phyloP scores from a whole-genome alignment of 179 eudicot species.

The Gypsophila paniculata region DNA sequence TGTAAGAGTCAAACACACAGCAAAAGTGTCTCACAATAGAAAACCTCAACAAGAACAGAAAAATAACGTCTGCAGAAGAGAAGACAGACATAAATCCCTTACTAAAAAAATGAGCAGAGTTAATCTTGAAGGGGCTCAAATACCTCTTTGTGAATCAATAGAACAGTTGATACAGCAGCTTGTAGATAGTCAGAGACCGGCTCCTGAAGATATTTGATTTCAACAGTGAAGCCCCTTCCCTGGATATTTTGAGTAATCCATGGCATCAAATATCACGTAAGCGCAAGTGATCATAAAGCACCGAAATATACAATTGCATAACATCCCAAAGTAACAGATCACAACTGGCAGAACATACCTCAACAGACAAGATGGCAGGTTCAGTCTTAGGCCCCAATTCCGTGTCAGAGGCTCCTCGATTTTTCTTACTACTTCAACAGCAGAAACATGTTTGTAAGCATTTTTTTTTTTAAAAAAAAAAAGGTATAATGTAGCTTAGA shows the following conservation, averaged over 20 bases:
- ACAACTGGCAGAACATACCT: constrained; percentile 45
- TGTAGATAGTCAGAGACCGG: constrained; percentile 89
- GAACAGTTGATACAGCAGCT: constrained; percentile 87
- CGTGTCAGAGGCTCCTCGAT: constrained; percentile 40
- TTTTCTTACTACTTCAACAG: constrained; percentile 49
- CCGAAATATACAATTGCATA: neutral
- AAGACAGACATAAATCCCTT: constrained; percentile 5
- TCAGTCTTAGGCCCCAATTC: constrained; percentile 51
- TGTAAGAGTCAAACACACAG: neutral
- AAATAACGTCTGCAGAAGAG: neutral
- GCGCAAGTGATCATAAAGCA: neutral
- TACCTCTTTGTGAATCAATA: constrained; percentile 79
- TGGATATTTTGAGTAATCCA: constrained; percentile 31
- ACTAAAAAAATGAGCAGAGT: constrained; percentile 2
- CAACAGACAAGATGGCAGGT: constrained; percentile 93
- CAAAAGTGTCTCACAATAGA: neutral
- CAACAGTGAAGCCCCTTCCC: constrained; percentile 92
- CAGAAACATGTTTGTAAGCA: neutral
- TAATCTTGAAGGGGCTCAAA: constrained; percentile 7
- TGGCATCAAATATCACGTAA: constrained; percentile 9
- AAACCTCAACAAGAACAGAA: constrained; percentile 11
- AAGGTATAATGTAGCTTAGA: constrained; percentile 3
- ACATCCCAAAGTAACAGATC: constrained; percentile 5
- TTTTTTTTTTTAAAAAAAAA: no score
- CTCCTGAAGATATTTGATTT: constrained; percentile 70